These are phyloP conservation scores for Colletotrichum chrysophilum DNA, from an alignment of 2,329 filamentous ascomycete species.

Conservation along the genomic window DNA sequence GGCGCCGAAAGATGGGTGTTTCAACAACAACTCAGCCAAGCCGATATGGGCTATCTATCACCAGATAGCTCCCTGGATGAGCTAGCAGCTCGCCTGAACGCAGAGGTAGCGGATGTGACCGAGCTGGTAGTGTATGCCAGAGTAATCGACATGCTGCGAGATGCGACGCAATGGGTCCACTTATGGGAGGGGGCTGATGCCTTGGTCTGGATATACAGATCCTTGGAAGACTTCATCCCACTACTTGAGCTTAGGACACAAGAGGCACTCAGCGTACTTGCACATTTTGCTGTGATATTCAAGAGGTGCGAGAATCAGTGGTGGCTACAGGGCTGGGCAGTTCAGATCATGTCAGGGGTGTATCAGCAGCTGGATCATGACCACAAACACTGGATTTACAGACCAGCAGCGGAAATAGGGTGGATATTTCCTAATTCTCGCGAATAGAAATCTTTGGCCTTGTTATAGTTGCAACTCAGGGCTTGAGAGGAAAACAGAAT, in stretches of 20 bases:
- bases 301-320: not conserved
- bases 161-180: not conserved
- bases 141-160: not conserved
- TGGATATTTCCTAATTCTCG: not conserved
- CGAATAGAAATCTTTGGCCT: not conserved
- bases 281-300: not conserved
- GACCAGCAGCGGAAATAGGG: not conserved
- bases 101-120: not conserved
- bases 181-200: not conserved
- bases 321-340: slow-evolving; percentile 10
- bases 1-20: not conserved
- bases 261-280: not conserved
- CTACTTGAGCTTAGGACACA: not conserved
- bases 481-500: not conserved
- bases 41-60: not conserved
- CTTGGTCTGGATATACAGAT: slow-evolving; percentile 1
- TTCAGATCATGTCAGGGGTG: not conserved
- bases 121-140: not conserved
- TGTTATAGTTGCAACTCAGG: not conserved
- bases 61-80: not conserved
- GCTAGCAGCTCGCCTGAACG: not conserved
- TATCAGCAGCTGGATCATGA: not conserved
- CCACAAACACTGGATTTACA: slow-evolving; percentile 2
- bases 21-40: not conserved
- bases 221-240: not conserved